phyloP scores from a whole-genome alignment of 2,329 filamentous ascomycete species.

The Rutstroemia sp. region DNA sequence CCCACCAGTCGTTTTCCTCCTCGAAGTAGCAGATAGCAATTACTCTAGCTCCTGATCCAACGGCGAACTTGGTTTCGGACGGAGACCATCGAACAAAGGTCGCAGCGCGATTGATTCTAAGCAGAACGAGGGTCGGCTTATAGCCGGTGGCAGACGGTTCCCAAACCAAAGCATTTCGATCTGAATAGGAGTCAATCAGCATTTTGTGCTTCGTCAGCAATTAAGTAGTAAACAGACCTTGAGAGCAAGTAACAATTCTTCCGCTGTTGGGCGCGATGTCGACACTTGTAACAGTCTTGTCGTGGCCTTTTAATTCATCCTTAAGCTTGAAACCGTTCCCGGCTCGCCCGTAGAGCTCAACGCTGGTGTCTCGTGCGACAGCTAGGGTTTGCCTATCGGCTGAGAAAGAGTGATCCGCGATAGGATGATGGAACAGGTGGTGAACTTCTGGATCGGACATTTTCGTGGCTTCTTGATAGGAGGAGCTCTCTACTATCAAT shows the following conservation, averaged over 20 bases:
- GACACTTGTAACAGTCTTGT: slow-evolving; percentile 93
- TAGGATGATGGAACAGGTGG: slow-evolving; percentile 93
- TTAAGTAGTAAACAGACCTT: slow-evolving; percentile 51
- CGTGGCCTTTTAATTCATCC: slow-evolving; percentile 91
- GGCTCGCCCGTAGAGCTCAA: slow-evolving; percentile 76
- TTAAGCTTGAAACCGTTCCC: slow-evolving; percentile 74
- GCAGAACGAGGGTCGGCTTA: slow-evolving; percentile 93
- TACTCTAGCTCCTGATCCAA: slow-evolving; percentile 89
- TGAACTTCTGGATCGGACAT: slow-evolving; percentile 90
- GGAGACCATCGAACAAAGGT: slow-evolving; percentile 98
- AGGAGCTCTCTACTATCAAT: slow-evolving; percentile 97
- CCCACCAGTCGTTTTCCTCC: slow-evolving; percentile 99
- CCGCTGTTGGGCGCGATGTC: slow-evolving; percentile 89
- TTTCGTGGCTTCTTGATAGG: slow-evolving; percentile 55
- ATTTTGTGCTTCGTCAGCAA: neutral
- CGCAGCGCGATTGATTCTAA: slow-evolving; percentile 92
- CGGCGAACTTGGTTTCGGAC: slow-evolving; percentile 93
- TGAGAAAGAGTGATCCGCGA: slow-evolving; percentile 97
- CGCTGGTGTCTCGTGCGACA: slow-evolving; percentile 80
- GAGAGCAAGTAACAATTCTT: slow-evolving; percentile 94
- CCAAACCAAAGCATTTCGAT: slow-evolving; percentile 97
- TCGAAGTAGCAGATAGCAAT: slow-evolving; percentile 99
- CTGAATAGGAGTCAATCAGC: slow-evolving; percentile 37
- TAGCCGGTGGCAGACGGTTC: slow-evolving; percentile 87
- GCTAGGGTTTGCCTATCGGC: slow-evolving; percentile 82